These are phyloP conservation scores for Tetradesmus obliquus DNA, from an alignment of 139 green algal species.

Conservation along the genomic window DNA sequence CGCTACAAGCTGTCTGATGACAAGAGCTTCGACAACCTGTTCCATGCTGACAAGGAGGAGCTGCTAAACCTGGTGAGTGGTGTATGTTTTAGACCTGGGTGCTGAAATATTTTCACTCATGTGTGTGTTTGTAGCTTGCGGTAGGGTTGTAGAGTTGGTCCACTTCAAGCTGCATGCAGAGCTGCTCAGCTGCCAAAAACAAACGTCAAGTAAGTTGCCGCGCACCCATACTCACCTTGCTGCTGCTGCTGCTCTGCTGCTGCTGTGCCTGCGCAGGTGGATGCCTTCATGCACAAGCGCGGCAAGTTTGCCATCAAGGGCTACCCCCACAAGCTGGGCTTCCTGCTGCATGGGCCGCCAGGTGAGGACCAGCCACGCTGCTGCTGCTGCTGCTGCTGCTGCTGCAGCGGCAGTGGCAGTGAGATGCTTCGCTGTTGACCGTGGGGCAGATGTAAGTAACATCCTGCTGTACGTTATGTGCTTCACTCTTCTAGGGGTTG, in stretches of 20 bases:
- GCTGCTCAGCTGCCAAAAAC: too few species aligned
- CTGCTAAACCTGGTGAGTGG: slow-evolving; percentile 50
- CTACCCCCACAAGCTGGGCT: slow-evolving; percentile 62
- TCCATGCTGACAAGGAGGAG: slow-evolving; percentile 58
- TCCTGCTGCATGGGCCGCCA: slow-evolving; percentile 62
- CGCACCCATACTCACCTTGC: too few species aligned
- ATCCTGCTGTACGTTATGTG: not conserved
- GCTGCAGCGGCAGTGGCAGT: not conserved
- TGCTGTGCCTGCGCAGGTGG: slow-evolving; percentile 43
- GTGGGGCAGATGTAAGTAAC: too few species aligned
- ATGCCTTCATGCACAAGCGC: slow-evolving; percentile 36
- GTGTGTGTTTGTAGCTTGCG: too few species aligned
- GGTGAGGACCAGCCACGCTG: slow-evolving; percentile 24
- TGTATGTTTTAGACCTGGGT: too few species aligned
- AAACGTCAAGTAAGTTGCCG: too few species aligned
- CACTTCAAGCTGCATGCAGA: too few species aligned
- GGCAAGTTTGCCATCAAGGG: slow-evolving; percentile 59
- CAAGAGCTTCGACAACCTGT: slow-evolving; percentile 66
- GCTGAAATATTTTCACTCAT: too few species aligned
- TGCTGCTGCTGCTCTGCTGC: slow-evolving; percentile 38
- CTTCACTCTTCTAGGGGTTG: not conserved
- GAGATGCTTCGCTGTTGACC: too few species aligned
- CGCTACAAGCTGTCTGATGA: slow-evolving; percentile 54
- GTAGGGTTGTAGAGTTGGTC: too few species aligned
- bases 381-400: not conserved